These are phyloP conservation scores for Globisporangium cederbergense DNA, from an alignment of 352 stramenopile species.

Conservation along the genomic window DNA sequence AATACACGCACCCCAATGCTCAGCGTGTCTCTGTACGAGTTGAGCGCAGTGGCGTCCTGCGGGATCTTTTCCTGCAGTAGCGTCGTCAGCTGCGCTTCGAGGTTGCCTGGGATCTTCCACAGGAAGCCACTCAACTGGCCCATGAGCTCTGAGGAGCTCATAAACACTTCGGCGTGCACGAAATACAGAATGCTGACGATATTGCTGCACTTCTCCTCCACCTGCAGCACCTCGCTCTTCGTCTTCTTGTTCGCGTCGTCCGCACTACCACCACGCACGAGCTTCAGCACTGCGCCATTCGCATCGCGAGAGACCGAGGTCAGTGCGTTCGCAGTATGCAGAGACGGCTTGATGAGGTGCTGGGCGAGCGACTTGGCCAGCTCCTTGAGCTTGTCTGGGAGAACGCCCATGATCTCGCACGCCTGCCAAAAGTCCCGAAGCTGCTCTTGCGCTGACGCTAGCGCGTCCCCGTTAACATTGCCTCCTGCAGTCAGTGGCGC, in stretches of 20 bases:
- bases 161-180: conserved; percentile 49
- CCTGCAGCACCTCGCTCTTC: conserved; percentile 22
- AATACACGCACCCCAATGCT: conserved; percentile 27
- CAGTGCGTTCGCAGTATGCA: conserved; percentile 21
- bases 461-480: neutral
- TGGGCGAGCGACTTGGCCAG: conserved; percentile 47
- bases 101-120: conserved; percentile 71
- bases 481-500: neutral
- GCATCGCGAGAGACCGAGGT: conserved; percentile 28
- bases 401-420: conserved; percentile 42
- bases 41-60: conserved; percentile 46
- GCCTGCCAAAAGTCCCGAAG: conserved; percentile 52
- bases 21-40: conserved; percentile 45
- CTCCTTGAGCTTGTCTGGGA: conserved; percentile 44
- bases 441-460: conserved; percentile 15
- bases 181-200: conserved; percentile 55
- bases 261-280: conserved; percentile 14
- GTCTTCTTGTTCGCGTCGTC: conserved; percentile 8
- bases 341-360: conserved; percentile 51
- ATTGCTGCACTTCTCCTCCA: conserved; percentile 36
- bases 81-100: conserved; percentile 62
- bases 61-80: conserved; percentile 69
- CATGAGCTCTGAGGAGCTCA: conserved; percentile 42
- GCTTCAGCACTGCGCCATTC: conserved; percentile 19
- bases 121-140: conserved; percentile 43